Base-by-base conservation (phyloP, 2,329 filamentous ascomycete species). In the Acrocalymma vagum region DNA sequence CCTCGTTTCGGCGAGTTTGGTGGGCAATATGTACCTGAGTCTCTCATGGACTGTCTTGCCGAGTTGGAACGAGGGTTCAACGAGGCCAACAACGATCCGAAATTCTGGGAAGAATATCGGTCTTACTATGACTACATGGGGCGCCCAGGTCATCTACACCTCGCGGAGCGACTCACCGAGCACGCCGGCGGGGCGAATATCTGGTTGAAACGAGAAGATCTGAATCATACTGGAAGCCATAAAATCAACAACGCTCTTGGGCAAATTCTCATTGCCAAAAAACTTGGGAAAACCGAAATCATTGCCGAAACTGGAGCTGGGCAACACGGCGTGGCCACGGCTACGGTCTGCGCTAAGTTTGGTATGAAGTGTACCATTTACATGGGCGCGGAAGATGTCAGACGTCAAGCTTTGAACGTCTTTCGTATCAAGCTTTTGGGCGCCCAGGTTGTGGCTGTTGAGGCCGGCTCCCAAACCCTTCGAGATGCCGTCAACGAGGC, bases 191-290 rank as follows among this genome's bases (percentile, higher is more conserved):
- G 94, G 46, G 93, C 94, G 32, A 95, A 91, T 65, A 95, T 99
- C 76, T 99, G 93, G 87, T 76, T 99, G 56, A 99, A 99, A 82
- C 85, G 94, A 60, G 94, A 99, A 74, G 94, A 99, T 69, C 78
- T 97, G 41, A 97, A 97, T 74, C 94, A 99, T 70, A 97, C 94
- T 7, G 94, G 94, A 55, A 95, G 89, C 50, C 94, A 99, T 80
- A 99, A 99, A 82, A 97, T 99, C 79, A 99, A 99, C 79, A 99
- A 99, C 63, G 94, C 94, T 1, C 78, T 99, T 7, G 94, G 94
- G 2, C 94, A 99, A 72, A 85, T 96, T 32, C 81, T 99, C 10
- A 77, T 99, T 25, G 94, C 94, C 2, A 82, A 82, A 58, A 81
- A 90, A 48, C 75, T 99, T 32, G 94, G 94, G 34, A 99, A 99